phyloP scores from a whole-genome alignment of 371 early-diverging fungal genomes.

The Smittium culicis region DNA sequence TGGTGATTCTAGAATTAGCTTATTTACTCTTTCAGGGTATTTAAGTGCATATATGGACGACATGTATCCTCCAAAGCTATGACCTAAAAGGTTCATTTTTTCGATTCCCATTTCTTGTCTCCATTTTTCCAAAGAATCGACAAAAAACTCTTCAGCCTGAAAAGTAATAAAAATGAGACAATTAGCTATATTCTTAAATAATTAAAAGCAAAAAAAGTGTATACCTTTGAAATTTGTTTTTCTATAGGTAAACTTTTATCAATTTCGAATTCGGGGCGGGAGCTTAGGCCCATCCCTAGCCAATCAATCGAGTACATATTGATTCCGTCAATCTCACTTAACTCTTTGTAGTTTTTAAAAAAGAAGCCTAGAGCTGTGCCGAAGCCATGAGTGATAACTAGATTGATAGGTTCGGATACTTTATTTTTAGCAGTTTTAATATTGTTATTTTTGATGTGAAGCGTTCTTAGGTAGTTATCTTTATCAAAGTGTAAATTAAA shows the following conservation, averaged over 20 bases:
- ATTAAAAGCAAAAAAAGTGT: slow-evolving; percentile 5
- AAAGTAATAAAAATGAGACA: not conserved
- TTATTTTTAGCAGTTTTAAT: not conserved
- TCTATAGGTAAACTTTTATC: slow-evolving; percentile 14
- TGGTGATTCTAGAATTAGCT: slow-evolving; percentile 78
- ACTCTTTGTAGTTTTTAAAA: slow-evolving; percentile 59
- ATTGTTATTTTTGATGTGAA: slow-evolving; percentile 5
- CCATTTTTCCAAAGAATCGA: slow-evolving; percentile 85
- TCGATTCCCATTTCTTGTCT: slow-evolving; percentile 57
- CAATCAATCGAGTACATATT: slow-evolving; percentile 75
- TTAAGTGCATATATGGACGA: slow-evolving; percentile 69
- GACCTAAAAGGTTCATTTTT: slow-evolving; percentile 69
- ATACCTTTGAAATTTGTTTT: slow-evolving; percentile 6
- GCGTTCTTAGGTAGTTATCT: not conserved
- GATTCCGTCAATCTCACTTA: slow-evolving; percentile 50
- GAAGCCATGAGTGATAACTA: slow-evolving; percentile 84
- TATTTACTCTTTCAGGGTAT: slow-evolving; percentile 77
- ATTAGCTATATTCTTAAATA: not conserved
- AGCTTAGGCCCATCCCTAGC: slow-evolving; percentile 75
- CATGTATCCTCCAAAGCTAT: slow-evolving; percentile 82
- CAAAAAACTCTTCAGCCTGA: slow-evolving; percentile 67
- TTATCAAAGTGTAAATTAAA: not conserved
- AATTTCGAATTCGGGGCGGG: slow-evolving; percentile 50
- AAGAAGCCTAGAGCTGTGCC: slow-evolving; percentile 85
- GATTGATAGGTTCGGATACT: slow-evolving; percentile 15